These are phyloP conservation scores for Hyaloscypha finlandica DNA, from an alignment of 495 filamentous ascomycete species.

Conservation along the genomic window DNA sequence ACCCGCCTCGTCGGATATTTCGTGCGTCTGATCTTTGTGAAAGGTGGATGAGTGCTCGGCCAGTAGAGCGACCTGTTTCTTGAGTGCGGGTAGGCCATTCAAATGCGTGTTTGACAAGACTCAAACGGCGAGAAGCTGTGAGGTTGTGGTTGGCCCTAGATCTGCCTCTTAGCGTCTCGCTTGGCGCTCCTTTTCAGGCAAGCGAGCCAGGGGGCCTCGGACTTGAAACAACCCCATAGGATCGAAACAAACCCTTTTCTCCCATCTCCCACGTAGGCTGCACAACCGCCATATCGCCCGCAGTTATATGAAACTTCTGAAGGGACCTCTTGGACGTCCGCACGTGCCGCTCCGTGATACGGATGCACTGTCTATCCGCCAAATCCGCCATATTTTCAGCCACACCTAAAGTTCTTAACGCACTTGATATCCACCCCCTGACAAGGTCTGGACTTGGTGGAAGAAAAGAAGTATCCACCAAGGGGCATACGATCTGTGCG, in stretches of 20 bases:
- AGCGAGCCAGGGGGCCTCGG: neutral
- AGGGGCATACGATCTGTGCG: neutral
- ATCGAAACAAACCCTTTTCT: neutral
- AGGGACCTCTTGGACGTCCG: neutral
- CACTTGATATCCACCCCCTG: neutral
- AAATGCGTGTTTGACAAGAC: neutral
- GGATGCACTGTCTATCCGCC: neutral
- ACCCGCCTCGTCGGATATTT: constrained; percentile 4
- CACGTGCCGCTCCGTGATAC: neutral
- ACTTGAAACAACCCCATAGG: neutral
- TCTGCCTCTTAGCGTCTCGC: neutral
- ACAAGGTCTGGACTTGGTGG: neutral
- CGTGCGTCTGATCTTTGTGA: constrained; percentile 13
- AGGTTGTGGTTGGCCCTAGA: neutral
- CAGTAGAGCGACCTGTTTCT: constrained; percentile 5
- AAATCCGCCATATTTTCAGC: neutral
- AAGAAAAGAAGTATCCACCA: neutral
- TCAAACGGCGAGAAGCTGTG: neutral
- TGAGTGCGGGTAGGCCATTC: neutral
- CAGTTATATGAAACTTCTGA: neutral
- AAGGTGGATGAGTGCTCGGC: constrained; percentile 13
- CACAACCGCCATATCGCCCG: constrained; percentile 5
- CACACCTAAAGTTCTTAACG: neutral
- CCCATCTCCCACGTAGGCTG: neutral
- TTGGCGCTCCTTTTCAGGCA: neutral